Percentiles rank a stretch among this genome's conserved stretches.
phyloP scores from a whole-genome alignment of 495 filamentous ascomycete genomes.

The Hypomontagnella submonticulosa region DNA sequence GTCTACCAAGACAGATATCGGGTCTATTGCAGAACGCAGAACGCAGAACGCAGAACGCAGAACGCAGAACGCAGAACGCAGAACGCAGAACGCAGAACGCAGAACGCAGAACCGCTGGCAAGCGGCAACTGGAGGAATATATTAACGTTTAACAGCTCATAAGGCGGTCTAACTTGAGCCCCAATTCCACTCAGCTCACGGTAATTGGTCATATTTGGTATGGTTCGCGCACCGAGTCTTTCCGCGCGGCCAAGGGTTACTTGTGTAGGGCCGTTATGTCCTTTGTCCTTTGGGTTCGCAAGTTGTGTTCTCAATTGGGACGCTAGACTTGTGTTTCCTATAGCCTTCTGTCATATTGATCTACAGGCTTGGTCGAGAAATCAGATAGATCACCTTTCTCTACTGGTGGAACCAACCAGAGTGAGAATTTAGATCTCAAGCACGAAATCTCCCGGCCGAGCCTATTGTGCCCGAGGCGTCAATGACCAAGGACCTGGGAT shows the following conservation, averaged over 20 bases:
- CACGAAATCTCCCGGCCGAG: slow-evolving; percentile 21
- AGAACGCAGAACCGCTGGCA: slow-evolving; percentile 8
- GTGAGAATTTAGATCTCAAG: slow-evolving; percentile 26
- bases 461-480: slow-evolving; percentile 11
- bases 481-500: slow-evolving; percentile 26
- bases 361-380: slow-evolving; percentile 38
- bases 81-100: no score
- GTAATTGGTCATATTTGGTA: slow-evolving; percentile 13
- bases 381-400: slow-evolving; percentile 30
- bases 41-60: no score
- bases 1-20: background rate
- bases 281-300: slow-evolving; percentile 20
- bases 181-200: slow-evolving; percentile 6
- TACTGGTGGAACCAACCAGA: slow-evolving; percentile 30
- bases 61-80: no score
- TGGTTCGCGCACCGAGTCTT: slow-evolving; percentile 33
- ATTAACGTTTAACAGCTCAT: slow-evolving; percentile 11
- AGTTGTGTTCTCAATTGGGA: slow-evolving; percentile 28
- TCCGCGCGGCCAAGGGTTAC: slow-evolving; percentile 10
- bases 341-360: slow-evolving; percentile 35
- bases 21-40: slow-evolving; percentile 14
- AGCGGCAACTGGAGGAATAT: slow-evolving; percentile 1
- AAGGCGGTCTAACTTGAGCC: slow-evolving; percentile 11
- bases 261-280: slow-evolving; percentile 20
- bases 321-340: slow-evolving; percentile 34